phyloP scores from a whole-genome alignment of 257 asterid genomes.

The Ocimum tenuiflorum region DNA sequence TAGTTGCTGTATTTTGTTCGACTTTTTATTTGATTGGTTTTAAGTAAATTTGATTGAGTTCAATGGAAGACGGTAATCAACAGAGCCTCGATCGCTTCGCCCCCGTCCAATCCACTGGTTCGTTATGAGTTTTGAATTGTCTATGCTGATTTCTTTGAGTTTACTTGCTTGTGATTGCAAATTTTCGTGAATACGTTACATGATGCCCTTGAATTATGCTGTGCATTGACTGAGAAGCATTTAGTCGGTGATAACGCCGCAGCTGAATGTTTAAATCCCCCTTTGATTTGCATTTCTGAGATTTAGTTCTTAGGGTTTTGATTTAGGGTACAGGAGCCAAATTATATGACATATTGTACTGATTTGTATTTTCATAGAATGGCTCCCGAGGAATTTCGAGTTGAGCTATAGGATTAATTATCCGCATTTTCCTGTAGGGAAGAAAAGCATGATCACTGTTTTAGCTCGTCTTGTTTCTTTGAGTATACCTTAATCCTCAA shows the following conservation, averaged over 20 bases:
- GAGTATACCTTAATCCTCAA: background rate
- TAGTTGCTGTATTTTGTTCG: conserved; percentile 6
- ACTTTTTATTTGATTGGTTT: conserved; percentile 26
- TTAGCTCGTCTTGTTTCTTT: background rate
- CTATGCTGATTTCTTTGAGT: background rate
- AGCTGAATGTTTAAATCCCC: background rate
- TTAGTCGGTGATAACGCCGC: background rate
- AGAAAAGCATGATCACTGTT: background rate
- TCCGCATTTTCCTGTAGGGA: too few relatives aligned
- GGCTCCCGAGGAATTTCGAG: conserved; percentile 6
- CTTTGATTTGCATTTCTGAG: conserved; percentile 6
- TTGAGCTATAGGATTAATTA: background rate
- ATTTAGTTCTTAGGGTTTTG: conserved; percentile 21
- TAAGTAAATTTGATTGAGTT: conserved; percentile 23
- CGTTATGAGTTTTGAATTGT: conserved; percentile 20
- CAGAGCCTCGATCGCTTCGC: conserved; percentile 61
- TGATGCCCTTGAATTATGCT: background rate
- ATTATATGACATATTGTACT: background rate
- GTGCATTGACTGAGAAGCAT: background rate
- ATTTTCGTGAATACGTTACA: background rate
- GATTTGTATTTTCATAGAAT: background rate
- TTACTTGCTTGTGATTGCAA: conserved; percentile 5
- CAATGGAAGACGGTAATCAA: conserved; percentile 61
- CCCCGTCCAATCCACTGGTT: conserved; percentile 56
- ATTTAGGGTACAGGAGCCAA: background rate